Evolutionary conservation across 1,284 basidiomycete genomes (phyloP).

Genomic region (Sporisorium exsertum): DNA sequence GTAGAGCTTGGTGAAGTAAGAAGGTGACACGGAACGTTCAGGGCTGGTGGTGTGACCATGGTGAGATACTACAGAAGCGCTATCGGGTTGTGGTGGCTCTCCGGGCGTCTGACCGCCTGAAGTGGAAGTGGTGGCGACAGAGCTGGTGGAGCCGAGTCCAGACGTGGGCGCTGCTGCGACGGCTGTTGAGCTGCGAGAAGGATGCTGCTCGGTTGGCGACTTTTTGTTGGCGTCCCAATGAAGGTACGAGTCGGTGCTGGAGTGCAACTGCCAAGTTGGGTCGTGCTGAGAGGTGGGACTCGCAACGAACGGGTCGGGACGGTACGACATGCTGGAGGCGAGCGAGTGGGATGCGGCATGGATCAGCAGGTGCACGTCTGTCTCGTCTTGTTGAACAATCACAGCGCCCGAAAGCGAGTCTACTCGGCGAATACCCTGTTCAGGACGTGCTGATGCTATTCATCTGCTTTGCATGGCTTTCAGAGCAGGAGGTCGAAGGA

Average conservation of each 20-base stretch:
- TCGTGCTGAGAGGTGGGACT: constrained; percentile 26
- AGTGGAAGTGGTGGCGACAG: constrained; percentile 6
- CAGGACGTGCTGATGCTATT: neutral
- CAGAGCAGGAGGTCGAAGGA: neutral
- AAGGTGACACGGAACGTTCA: constrained; percentile 39
- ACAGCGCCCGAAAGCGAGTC: constrained; percentile 5
- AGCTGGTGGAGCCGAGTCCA: constrained; percentile 24
- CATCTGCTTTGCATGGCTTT: constrained; percentile 1
- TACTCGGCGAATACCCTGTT: neutral
- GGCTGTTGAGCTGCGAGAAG: constrained; percentile 3
- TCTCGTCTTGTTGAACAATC: neutral
- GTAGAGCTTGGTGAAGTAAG: constrained; percentile 48
- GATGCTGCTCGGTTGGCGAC: constrained; percentile 14
- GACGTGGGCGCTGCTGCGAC: constrained; percentile 18
- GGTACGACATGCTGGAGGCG: constrained; percentile 37
- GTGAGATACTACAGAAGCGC: constrained; percentile 26
- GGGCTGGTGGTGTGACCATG: constrained; percentile 35
- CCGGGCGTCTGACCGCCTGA: constrained; percentile 14
- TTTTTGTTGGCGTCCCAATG: constrained; percentile 25
- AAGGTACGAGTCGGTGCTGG: constrained; percentile 49
- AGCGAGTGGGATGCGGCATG: neutral
- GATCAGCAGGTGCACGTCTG: constrained; percentile 4
- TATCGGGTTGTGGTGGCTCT: constrained; percentile 17
- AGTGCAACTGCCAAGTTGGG: constrained; percentile 37
- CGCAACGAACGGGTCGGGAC: constrained; percentile 25